Conservation (phyloP, 1,284 basidiomycete genomes). For the Polyporus tsugae region DNA sequence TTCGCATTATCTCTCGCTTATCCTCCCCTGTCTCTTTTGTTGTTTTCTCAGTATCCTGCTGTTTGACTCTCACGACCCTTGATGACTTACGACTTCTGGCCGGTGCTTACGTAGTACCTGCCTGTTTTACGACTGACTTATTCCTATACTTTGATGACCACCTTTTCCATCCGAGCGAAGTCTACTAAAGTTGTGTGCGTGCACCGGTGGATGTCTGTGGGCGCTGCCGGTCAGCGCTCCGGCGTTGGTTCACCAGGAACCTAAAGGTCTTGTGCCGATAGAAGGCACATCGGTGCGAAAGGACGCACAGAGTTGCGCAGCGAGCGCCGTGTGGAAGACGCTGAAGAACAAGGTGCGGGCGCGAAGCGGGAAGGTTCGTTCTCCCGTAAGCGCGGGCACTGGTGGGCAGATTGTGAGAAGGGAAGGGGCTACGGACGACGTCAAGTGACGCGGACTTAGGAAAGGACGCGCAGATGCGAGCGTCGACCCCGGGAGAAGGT, state of each 20-base stretch:
- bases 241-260: background rate
- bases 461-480: slow-evolving; percentile 24
- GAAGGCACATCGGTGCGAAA: slow-evolving; percentile 5
- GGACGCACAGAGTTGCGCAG: slow-evolving; percentile 18
- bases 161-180: slow-evolving; percentile 12
- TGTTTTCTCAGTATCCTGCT: slow-evolving; percentile 32
- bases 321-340: slow-evolving; percentile 14
- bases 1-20: slow-evolving; percentile 26
- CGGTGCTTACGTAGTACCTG: slow-evolving; percentile 32
- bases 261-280: slow-evolving; percentile 21
- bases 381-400: slow-evolving; percentile 21
- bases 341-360: slow-evolving; percentile 15
- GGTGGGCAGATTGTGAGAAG: slow-evolving; percentile 20
- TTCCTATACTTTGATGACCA: slow-evolving; percentile 35
- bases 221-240: slow-evolving; percentile 6
- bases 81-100: slow-evolving; percentile 35
- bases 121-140: slow-evolving; percentile 37
- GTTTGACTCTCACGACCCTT: slow-evolving; percentile 36
- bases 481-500: slow-evolving; percentile 22
- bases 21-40: slow-evolving; percentile 19
- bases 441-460: slow-evolving; percentile 41
- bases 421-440: slow-evolving; percentile 4
- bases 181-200: background rate
- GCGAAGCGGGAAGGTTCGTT: slow-evolving; percentile 19
- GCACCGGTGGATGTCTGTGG: slow-evolving; percentile 5